Conservation (phyloP, 441 rosid species). For the Flueggea neowawraea region DNA sequence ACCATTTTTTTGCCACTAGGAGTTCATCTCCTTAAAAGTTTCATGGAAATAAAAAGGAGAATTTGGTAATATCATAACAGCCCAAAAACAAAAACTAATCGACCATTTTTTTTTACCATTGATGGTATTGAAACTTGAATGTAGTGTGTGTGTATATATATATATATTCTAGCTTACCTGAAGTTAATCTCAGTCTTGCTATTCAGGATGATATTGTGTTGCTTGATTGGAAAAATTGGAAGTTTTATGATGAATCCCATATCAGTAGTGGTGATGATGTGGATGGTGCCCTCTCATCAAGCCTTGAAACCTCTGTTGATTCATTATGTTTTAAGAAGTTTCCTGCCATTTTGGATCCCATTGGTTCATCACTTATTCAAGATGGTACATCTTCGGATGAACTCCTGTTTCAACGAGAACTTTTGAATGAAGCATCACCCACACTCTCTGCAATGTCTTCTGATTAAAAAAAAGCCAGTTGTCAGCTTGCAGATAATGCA, state of each 20-base stretch:
- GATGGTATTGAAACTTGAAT: neutral
- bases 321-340: slow-evolving; percentile 40
- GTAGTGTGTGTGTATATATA: too few relatives aligned
- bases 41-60: too few relatives aligned
- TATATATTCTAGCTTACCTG: slow-evolving; percentile 3
- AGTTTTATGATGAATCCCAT: slow-evolving; percentile 37
- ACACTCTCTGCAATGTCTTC: slow-evolving; percentile 20
- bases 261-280: slow-evolving; percentile 10
- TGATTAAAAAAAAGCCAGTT: slow-evolving; percentile 27
- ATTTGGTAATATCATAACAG: too few relatives aligned
- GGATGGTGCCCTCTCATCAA: slow-evolving; percentile 29
- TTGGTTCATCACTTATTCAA: slow-evolving; percentile 20
- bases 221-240: slow-evolving; percentile 84
- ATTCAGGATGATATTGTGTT: slow-evolving; percentile 41
- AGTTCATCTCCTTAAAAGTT: too few relatives aligned
- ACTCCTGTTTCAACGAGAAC: slow-evolving; percentile 25
- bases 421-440: slow-evolving; percentile 25
- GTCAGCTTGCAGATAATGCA: slow-evolving; percentile 24
- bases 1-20: too few relatives aligned
- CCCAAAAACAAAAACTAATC: too few relatives aligned
- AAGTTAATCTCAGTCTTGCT: slow-evolving; percentile 12
- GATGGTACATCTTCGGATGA: slow-evolving; percentile 22
- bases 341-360: slow-evolving; percentile 17
- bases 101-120: neutral
- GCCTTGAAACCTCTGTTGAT: slow-evolving; percentile 26